Conservation (phyloP, 2,329 filamentous ascomycete genomes). For the Calonectria crousiana region DNA sequence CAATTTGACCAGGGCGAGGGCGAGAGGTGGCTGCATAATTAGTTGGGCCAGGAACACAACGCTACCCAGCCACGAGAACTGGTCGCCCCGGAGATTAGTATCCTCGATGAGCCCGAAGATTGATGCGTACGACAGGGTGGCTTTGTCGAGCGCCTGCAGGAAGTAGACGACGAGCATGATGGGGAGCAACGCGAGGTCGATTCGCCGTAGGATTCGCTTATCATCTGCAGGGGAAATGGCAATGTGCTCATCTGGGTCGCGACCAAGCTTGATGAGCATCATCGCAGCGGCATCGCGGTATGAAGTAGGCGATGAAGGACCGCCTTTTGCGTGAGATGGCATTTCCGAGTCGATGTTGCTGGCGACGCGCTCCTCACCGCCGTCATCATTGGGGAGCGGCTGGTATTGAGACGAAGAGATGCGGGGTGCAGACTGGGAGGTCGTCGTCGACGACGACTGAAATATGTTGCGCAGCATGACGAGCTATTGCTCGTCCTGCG, state of each 20-base stretch:
- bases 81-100: conserved; percentile 65
- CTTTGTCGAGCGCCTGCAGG: conserved; percentile 73
- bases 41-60: conserved; percentile 72
- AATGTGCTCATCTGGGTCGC: conserved; percentile 49
- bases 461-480: conserved; percentile 38
- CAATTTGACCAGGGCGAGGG: conserved; percentile 69
- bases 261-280: conserved; percentile 55
- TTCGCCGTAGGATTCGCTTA: conserved; percentile 51
- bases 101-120: conserved; percentile 73
- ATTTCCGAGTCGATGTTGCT: conserved; percentile 16
- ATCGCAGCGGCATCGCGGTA: conserved; percentile 60
- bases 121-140: conserved; percentile 71
- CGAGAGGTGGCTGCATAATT: conserved; percentile 67
- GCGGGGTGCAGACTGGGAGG: neutral
- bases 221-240: conserved; percentile 50
- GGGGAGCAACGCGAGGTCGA: conserved; percentile 56
- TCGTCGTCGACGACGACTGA: conserved; percentile 10
- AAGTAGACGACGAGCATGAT: conserved; percentile 72
- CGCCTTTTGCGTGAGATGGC: neutral
- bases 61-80: conserved; percentile 72
- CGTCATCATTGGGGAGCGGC: conserved; percentile 39
- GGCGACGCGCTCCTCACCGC: conserved; percentile 17
- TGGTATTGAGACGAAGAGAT: conserved; percentile 38
- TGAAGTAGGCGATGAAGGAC: neutral
- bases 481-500: conserved; percentile 3